phyloP scores from a whole-genome alignment of 257 asterid genomes.

The Jacaranda copaia region DNA sequence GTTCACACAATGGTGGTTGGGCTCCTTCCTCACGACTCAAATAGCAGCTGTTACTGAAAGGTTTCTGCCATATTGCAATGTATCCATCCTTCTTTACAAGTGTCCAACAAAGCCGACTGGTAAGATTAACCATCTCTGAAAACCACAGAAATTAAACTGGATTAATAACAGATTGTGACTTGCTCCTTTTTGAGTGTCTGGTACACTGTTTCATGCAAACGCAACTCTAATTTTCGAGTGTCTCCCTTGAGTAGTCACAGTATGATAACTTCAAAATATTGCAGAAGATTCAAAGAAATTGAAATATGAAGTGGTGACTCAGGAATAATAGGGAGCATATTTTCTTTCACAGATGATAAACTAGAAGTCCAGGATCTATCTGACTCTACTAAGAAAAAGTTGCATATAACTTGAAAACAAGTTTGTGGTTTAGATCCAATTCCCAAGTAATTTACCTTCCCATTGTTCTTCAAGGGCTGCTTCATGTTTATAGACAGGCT shows the following conservation, averaged over 20 bases:
- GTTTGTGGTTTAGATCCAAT: conserved; percentile 1
- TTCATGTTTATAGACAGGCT: conserved; percentile 96
- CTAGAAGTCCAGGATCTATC: not conserved
- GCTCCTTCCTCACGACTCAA: conserved; percentile 77
- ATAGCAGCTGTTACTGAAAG: conserved; percentile 85
- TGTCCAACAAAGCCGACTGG: conserved; percentile 88
- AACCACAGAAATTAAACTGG: conserved; percentile 14
- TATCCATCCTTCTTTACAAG: conserved; percentile 95
- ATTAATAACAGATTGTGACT: conserved; percentile 23
- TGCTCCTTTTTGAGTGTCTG: conserved; percentile 15
- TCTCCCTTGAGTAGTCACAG: conserved; percentile 19
- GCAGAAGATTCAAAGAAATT: not conserved
- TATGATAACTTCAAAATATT: not conserved
- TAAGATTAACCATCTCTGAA: conserved; percentile 87
- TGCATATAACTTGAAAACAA: not conserved
- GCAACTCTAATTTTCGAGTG: not conserved
- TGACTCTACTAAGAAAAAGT: conserved; percentile 11
- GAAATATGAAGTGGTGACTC: too few relatives aligned
- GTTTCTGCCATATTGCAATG: conserved; percentile 96
- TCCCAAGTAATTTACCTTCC: conserved; percentile 69
- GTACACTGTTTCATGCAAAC: not conserved
- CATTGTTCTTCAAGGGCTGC: conserved; percentile 83
- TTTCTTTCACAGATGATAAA: conserved; percentile 21
- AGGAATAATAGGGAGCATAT: conserved; percentile 7
- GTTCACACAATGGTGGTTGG: conserved; percentile 79